A percentile compares a stretch with the other conserved stretches of the same genome.
Conservation (phyloP, 805 yeast species). For the Metschnikowia kofuensis region DNA sequence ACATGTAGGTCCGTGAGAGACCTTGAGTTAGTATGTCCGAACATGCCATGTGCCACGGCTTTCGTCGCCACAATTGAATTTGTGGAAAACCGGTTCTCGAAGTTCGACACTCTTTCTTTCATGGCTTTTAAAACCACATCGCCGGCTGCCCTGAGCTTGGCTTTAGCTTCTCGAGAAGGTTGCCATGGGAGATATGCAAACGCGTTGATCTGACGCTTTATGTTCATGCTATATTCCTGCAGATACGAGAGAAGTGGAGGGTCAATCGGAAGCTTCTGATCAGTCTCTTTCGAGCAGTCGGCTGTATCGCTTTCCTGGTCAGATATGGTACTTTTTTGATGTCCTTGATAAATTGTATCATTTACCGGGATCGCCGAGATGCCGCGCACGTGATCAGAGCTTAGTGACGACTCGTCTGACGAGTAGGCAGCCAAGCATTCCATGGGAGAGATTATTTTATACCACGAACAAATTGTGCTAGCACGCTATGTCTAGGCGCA, state of each 20-base stretch:
- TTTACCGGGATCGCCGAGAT: neutral
- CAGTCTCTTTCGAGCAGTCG: neutral
- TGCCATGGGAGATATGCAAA: conserved; percentile 22
- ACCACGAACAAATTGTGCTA: neutral
- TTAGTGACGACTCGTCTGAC: conserved; percentile 14
- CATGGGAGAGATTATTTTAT: conserved; percentile 1
- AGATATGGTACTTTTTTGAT: neutral
- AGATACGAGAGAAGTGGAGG: conserved; percentile 8
- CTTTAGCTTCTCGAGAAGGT: conserved; percentile 6
- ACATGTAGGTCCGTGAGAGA: conserved; percentile 17
- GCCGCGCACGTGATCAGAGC: conserved; percentile 4
- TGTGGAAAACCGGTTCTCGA: conserved; percentile 5
- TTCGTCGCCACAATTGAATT: conserved; percentile 4
- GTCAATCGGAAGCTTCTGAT: neutral
- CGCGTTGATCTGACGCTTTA: conserved; percentile 11
- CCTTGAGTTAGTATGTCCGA: conserved; percentile 7
- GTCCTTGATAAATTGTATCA: neutral
- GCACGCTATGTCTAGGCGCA: neutral
- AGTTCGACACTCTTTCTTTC: conserved; percentile 1
- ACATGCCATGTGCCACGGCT: conserved; percentile 6
- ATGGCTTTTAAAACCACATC: conserved; percentile 4
- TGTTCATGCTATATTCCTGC: conserved; percentile 22
- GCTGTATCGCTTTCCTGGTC: neutral
- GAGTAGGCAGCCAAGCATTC: conserved; percentile 16
- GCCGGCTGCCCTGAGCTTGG: conserved; percentile 4